Conservation (phyloP, 1,139 yeast species). For the Kurtzmaniella quercitrusa region DNA sequence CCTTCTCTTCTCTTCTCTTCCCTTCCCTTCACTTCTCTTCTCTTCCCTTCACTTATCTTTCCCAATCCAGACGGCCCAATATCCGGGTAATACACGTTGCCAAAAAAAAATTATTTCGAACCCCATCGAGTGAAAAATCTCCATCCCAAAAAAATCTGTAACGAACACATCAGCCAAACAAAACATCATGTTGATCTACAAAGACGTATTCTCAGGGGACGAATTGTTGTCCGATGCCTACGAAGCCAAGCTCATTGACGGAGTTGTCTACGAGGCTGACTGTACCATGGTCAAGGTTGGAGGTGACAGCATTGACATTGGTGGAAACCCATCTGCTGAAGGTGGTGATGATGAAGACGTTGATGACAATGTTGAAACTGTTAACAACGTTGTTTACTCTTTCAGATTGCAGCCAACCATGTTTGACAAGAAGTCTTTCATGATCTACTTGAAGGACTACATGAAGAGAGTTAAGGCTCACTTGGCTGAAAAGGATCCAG, state of each 20-base stretch:
- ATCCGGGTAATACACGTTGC: constrained; percentile 3
- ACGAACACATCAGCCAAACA: constrained; percentile 8
- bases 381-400: constrained; percentile 97
- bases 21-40: not conserved
- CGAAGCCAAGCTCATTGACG: constrained; percentile 81
- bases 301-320: constrained; percentile 92
- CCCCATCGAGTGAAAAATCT: constrained; percentile 1
- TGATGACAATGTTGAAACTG: constrained; percentile 83
- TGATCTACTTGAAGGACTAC: constrained; percentile 96
- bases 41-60: not conserved
- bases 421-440: constrained; percentile 96
- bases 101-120: constrained; percentile 1
- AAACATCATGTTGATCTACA: constrained; percentile 48
- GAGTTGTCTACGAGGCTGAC: constrained; percentile 94
- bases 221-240: constrained; percentile 98
- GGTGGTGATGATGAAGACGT: constrained; percentile 67
- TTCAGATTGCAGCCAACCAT: constrained; percentile 95
- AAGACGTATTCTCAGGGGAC: constrained; percentile 87
- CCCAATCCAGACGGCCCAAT: not conserved
- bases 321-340: constrained; percentile 99
- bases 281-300: constrained; percentile 84
- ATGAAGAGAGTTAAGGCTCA: constrained; percentile 92
- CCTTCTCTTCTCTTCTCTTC: too few species aligned
- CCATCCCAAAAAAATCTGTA: not conserved
- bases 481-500: constrained; percentile 87